These are phyloP conservation scores for Acacia crassicarpa DNA, from an alignment of 306 rosid genomes.

Conservation along the genomic window DNA sequence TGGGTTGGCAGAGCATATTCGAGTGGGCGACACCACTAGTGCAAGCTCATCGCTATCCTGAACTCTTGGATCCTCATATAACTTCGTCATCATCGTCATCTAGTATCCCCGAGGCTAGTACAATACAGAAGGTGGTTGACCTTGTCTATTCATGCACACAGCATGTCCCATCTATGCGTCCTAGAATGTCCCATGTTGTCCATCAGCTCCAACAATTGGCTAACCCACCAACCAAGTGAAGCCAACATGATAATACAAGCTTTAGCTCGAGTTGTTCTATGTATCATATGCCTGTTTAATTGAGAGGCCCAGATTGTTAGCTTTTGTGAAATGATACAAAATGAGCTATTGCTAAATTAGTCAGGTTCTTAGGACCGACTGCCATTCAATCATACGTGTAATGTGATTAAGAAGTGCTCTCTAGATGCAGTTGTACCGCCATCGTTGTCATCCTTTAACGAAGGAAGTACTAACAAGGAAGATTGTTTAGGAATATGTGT, in stretches of 20 bases:
- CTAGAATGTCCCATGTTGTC: conserved; percentile 98
- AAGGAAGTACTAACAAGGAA: background rate
- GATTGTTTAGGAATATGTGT: background rate
- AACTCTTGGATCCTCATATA: conserved; percentile 88
- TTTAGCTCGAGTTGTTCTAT: background rate
- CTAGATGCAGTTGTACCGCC: background rate
- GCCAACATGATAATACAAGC: conserved; percentile 6
- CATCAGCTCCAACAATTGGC: conserved; percentile 67
- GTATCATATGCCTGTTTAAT: background rate
- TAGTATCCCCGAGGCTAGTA: conserved; percentile 68
- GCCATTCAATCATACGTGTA: background rate
- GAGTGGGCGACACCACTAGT: conserved; percentile 99
- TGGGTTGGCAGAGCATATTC: conserved; percentile 97
- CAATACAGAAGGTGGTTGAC: conserved; percentile 89
- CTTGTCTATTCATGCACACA: conserved; percentile 98
- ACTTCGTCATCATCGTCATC: conserved; percentile 54
- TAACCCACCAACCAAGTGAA: conserved; percentile 54
- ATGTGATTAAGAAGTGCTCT: conserved; percentile 14
- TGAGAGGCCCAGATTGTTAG: conserved; percentile 6
- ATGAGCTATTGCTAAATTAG: conserved; percentile 8
- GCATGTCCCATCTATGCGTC: conserved; percentile 97
- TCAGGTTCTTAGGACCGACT: conserved; percentile 16
- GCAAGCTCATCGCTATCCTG: conserved; percentile 88
- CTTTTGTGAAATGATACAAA: conserved; percentile 7
- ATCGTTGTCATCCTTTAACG: background rate